These are phyloP conservation scores for Starmerella scarabaei DNA, from an alignment of 805 yeast genomes.

Conservation along the genomic window DNA sequence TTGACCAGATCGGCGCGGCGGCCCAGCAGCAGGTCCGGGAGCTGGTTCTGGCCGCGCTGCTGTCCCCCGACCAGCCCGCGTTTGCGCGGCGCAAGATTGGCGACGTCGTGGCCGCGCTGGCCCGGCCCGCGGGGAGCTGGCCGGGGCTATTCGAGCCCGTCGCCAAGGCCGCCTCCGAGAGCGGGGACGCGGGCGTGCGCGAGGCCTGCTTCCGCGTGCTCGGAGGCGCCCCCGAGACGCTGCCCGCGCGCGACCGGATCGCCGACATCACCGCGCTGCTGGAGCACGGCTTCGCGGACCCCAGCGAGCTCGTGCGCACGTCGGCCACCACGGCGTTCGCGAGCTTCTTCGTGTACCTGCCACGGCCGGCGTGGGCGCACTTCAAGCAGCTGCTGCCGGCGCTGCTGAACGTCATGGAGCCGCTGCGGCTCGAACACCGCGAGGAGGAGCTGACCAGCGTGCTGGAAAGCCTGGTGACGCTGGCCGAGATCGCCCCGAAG, in stretches of 20 bases:
- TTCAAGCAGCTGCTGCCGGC: constrained; percentile 72
- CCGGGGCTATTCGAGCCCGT: constrained; percentile 65
- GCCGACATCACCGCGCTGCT: constrained; percentile 55
- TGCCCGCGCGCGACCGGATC: constrained; percentile 32
- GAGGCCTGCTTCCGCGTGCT: constrained; percentile 87
- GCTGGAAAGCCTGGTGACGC: constrained; percentile 77
- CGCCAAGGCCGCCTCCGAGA: constrained; percentile 42
- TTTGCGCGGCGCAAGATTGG: constrained; percentile 81
- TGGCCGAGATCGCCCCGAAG: constrained; percentile 88
- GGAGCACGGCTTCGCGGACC: constrained; percentile 68
- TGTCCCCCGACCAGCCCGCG: constrained; percentile 46
- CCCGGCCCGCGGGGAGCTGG: constrained; percentile 55
- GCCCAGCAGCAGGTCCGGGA: constrained; percentile 51
- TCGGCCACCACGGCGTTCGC: constrained; percentile 89
- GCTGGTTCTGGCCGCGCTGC: constrained; percentile 60
- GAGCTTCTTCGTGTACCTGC: constrained; percentile 70
- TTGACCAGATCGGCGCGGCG: constrained; percentile 51
- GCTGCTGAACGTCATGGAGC: constrained; percentile 74
- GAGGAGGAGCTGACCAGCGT: constrained; percentile 74
- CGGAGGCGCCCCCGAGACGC: constrained; percentile 64
- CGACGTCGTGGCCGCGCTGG: constrained; percentile 88
- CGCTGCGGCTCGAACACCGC: constrained; percentile 64
- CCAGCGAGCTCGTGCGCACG: constrained; percentile 69
- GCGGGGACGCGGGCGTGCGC: constrained; percentile 54
- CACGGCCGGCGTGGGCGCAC: constrained; percentile 63